Base-by-base conservation (phyloP, 768 basidiomycete genomes). In the Leccinum pellstonianum region DNA sequence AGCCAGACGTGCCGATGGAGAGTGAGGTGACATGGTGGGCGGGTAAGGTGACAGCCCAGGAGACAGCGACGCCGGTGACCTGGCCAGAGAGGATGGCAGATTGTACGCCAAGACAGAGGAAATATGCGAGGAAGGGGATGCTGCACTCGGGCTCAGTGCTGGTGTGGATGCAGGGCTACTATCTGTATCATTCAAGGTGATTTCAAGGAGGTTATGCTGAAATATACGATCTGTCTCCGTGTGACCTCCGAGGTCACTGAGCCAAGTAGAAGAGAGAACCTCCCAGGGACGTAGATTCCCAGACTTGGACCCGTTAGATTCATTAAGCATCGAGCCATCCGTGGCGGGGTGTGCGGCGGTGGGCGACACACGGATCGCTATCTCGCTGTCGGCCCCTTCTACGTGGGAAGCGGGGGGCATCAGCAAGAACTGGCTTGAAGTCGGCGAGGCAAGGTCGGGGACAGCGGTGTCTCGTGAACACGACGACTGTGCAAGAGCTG, bases 141-240 rank as follows among this genome's bases (percentile, higher is more conserved):
- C 31, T 7, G 55, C 61, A 43, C 72, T 71, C 23, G 56, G 65
- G 33, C 65, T 68, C 47, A 70, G 54, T 19, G 62, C 66, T 25
- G 63, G 68, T 7, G 70, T 69, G 46, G 70, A 72, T 33, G 60
- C 58, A 11, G 67, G 65, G 50, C 67, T 67, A 49, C 58, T 67
- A 10, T 64, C 63, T 25, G 66, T 60, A 55, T 63, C 64, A 7
- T 43, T 17, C 37, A 29, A 64, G 48, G 52, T 41, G 15, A 63
- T 58, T 15, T 57, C 65, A 31, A 60, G 64, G 5, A 66, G 57
- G 59, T 68, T 68, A 4, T 61, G 56, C 33, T 65, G 70, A 58
- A 73, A 75, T 52, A 73, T 62, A 54, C 65, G 68, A 56, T 75
- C 72, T 6, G 70, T 72, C 49, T 73, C 71, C 21, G 66, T 72